phyloP scores from a whole-genome alignment of 148 eudicot species.

The Cornus florida region DNA sequence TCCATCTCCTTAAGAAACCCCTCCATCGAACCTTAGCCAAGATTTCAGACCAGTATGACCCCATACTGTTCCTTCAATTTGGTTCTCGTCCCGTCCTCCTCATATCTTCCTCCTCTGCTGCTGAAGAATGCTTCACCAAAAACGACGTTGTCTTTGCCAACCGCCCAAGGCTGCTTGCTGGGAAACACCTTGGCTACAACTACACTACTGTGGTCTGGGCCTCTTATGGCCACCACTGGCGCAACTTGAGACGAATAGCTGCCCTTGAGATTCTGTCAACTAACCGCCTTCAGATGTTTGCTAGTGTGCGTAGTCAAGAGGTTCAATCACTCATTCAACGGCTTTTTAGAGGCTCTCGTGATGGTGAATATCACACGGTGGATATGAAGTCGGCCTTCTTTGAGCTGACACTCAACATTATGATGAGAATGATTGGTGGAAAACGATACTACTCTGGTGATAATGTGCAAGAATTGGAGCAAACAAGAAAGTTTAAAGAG shows the following conservation, averaged over 20 bases:
- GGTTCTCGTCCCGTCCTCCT: constrained; percentile 33
- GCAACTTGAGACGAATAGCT: constrained; percentile 36
- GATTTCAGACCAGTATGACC: constrained; percentile 30
- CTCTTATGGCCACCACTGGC: constrained; percentile 47
- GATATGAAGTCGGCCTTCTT: constrained; percentile 29
- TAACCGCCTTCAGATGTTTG: constrained; percentile 25
- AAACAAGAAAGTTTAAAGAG: constrained; percentile 33
- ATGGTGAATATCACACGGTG: neutral
- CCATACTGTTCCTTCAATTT: constrained; percentile 25
- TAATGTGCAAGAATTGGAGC: constrained; percentile 9
- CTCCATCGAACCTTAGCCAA: constrained; percentile 22
- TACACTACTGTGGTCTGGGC: constrained; percentile 24
- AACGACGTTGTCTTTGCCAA: constrained; percentile 42
- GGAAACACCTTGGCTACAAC: constrained; percentile 36
- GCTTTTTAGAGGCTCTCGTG: neutral
- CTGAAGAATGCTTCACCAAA: constrained; percentile 37
- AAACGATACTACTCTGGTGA: constrained; percentile 43
- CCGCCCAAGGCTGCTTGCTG: constrained; percentile 33
- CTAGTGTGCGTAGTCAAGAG: constrained; percentile 28
- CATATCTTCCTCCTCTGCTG: constrained; percentile 25
- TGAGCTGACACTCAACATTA: constrained; percentile 30
- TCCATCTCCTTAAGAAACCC: constrained; percentile 33
- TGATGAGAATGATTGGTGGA: constrained; percentile 52
- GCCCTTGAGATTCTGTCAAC: constrained; percentile 32
- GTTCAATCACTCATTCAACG: constrained; percentile 4